These are phyloP conservation scores for Cercophora samala DNA, from an alignment of 495 filamentous ascomycete species.

Conservation along the genomic window DNA sequence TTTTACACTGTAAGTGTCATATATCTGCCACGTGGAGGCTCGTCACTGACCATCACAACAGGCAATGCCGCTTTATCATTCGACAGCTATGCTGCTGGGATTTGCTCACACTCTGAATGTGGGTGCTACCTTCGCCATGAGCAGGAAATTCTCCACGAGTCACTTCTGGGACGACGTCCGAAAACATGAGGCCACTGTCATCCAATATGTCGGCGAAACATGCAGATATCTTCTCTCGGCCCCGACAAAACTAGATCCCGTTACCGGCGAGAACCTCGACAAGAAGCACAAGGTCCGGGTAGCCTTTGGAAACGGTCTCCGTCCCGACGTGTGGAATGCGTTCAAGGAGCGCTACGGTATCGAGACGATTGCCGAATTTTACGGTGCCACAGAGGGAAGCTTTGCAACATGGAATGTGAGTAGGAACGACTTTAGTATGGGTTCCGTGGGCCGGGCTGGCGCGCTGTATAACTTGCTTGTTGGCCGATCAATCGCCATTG, in stretches of 20 bases:
- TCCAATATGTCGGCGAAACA: slow-evolving; percentile 96
- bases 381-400: slow-evolving; percentile 79
- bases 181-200: slow-evolving; percentile 67
- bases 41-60: slow-evolving; percentile 25
- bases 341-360: slow-evolving; percentile 89
- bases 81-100: slow-evolving; percentile 72
- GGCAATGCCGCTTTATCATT: slow-evolving; percentile 95
- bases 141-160: slow-evolving; percentile 75
- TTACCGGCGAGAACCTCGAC: slow-evolving; percentile 70
- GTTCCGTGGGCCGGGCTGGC: slow-evolving; percentile 80
- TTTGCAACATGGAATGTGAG: slow-evolving; percentile 71
- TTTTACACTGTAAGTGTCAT: slow-evolving; percentile 71
- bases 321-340: slow-evolving; percentile 85
- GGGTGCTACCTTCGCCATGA: slow-evolving; percentile 66
- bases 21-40: background rate
- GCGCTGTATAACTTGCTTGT: slow-evolving; percentile 55
- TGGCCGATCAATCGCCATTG: slow-evolving; percentile 51
- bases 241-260: slow-evolving; percentile 59
- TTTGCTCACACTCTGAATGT: slow-evolving; percentile 56
- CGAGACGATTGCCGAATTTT: slow-evolving; percentile 80
- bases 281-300: slow-evolving; percentile 69
- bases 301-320: slow-evolving; percentile 90
- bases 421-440: slow-evolving; percentile 69
- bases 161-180: slow-evolving; percentile 82
- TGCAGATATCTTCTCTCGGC: slow-evolving; percentile 83